Evolutionary conservation across 2,329 filamentous ascomycete genomes (phyloP), one percentile per base, ranked within the genome.

Genomic region (Fusarium sp.): DNA sequence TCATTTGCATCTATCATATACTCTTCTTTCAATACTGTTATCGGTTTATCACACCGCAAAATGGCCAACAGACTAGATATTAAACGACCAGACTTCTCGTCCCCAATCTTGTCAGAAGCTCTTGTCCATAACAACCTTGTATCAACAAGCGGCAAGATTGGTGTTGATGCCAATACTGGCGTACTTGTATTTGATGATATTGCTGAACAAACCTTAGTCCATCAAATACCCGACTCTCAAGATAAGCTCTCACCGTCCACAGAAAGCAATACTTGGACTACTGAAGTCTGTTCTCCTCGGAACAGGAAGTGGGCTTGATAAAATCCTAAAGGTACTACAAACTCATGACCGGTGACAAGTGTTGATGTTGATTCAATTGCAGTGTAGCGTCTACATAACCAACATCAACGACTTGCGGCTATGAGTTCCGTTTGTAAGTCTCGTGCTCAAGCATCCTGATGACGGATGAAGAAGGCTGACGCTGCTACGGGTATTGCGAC

Each of bases 221-320:
- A 18, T 18, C 42, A 12, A 18, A 7, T 13, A 13, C 15, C 15
- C 2, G 5, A 6, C 5, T 18, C 17, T 15, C 4, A 15, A 22
- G 13, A 48, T 6, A 4, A 1, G 3, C 15, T 8, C 42, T 44
- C 10, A 26, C 15, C 0, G 18, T 24, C 2, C 7, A 12, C 7
- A 44, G 42, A 44, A 18, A 26, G 42, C 42, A 8, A 17, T 13
- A 18, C 17, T 26, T 45, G 17, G n/a, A 45, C 17, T 26, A 8
- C 17, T 45, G 5, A n/a, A 45, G n/a, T 26, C 17, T 26, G 42
- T 45, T 12, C 42, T 45, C 15, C n/a, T 1, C 2, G 7, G 26
- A 45, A 17, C 17, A 3, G 20, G 45, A 28, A 47, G 45, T 47
- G 42, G n/a, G 11, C n/a, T 45, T 18, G 11, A 26, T 5, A 45